Base-by-base conservation (phyloP, 2,329 filamentous ascomycete species). In the Penicillium expansum region DNA sequence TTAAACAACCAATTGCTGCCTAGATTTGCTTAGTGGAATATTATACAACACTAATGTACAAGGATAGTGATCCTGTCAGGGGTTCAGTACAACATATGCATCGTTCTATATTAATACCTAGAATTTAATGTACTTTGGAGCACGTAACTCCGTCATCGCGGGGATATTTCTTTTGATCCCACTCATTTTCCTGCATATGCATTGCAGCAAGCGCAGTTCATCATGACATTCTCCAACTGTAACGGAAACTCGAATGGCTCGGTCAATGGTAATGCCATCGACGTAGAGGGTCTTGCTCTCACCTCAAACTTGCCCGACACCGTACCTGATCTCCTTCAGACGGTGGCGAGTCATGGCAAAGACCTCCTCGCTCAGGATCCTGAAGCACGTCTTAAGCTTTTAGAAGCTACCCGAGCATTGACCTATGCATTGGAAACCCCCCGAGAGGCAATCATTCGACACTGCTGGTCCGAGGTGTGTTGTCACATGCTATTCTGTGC, bases 381-480 rank as follows among this genome's bases (percentile, higher is more conserved):
- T 3, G 18, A 33, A 27, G 48, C 48, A 30, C 37, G 48, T 8
- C 6, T 18, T 4, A 59, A 57, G 6, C 49, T 68, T 4, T 43
- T 67, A 8, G 56, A 64, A 42, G 43, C 63, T 0, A 58, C 62
- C 6, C 58, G 62, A 8, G 48, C 61, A 6, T 53, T 69, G 38
- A 58, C 62, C 1, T 56, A 60, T 35, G 72, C 61, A 52, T 66
- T 73, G 13, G 78, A 82, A 61, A 80, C 77, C 0, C 79, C 79
- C 0, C 71, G 78, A 7, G 79, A 82, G 66, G 77, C 78, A 0
- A 79, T 81, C 71, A 71, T 80, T 52, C 71, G 76, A 53, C 77
- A 80, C 43, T 71, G 66, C 58, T 81, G 79, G 77, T 77, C 76
- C 0, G 71, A 81, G 37, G 48, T 51, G 9, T 11, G 38, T 51